These are phyloP conservation scores for Cystofilobasidium macerans DNA, from an alignment of 768 basidiomycete species.

Conservation along the genomic window DNA sequence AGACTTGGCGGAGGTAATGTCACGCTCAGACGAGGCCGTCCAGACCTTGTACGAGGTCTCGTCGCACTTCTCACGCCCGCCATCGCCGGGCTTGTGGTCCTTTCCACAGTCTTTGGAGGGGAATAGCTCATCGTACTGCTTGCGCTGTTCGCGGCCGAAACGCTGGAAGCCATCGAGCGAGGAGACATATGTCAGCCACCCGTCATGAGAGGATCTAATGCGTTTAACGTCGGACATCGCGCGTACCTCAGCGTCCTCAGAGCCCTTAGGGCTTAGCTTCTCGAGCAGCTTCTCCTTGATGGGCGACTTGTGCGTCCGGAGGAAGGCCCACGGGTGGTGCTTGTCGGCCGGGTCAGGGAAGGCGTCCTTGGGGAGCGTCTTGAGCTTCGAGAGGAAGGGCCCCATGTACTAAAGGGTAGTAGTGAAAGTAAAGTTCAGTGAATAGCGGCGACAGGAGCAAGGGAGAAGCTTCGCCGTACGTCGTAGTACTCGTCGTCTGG, in stretches of 20 bases:
- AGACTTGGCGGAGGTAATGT: constrained; percentile 37
- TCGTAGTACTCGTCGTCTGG: constrained; percentile 10
- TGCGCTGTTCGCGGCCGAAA: constrained; percentile 26
- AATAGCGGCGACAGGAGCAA: background rate
- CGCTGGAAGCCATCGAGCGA: background rate
- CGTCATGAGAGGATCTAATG: too few relatives aligned
- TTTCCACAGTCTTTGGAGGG: constrained; percentile 26
- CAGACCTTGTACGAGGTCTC: constrained; percentile 30
- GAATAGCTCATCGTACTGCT: constrained; percentile 28
- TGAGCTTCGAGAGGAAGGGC: constrained; percentile 39
- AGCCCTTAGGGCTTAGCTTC: constrained; percentile 35
- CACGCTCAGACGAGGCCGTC: constrained; percentile 38
- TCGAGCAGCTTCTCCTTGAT: constrained; percentile 39
- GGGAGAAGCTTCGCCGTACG: background rate
- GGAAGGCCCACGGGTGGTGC: constrained; percentile 33
- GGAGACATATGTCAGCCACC: too few relatives aligned
- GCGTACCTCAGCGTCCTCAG: constrained; percentile 37
- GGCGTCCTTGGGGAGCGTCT: constrained; percentile 21
- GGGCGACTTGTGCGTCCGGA: constrained; percentile 35
- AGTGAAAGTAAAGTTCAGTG: background rate
- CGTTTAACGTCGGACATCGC: too few relatives aligned
- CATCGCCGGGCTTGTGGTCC: constrained; percentile 25
- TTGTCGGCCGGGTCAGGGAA: constrained; percentile 20
- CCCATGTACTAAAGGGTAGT: constrained; percentile 38
- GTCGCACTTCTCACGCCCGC: constrained; percentile 7